phyloP scores from a whole-genome alignment of 495 filamentous ascomycete genomes.

The Pseudomonodictys pantanalensis region DNA sequence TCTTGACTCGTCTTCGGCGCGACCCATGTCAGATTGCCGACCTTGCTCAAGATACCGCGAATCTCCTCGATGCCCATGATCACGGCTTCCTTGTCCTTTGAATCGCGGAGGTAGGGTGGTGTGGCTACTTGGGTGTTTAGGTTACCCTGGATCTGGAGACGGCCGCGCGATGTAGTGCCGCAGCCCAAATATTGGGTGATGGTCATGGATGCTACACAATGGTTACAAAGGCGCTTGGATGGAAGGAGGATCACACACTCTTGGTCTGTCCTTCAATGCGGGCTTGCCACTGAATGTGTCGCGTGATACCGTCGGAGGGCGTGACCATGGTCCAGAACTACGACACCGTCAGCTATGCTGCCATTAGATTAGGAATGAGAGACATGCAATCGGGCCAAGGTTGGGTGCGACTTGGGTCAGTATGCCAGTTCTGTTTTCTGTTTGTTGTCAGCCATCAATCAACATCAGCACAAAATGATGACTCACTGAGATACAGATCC shows the following conservation, averaged over 20 bases:
- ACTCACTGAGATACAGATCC: constrained; percentile 41
- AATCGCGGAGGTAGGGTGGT: constrained; percentile 53
- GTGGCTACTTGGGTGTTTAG: constrained; percentile 54
- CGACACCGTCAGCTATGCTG: not conserved
- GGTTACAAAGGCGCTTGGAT: not conserved
- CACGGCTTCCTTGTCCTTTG: constrained; percentile 51
- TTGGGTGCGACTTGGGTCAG: constrained; percentile 67
- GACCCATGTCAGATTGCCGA: constrained; percentile 53
- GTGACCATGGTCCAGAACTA: constrained; percentile 55
- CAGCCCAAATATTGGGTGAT: constrained; percentile 64
- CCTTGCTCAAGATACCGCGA: constrained; percentile 50
- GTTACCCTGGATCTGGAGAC: constrained; percentile 55
- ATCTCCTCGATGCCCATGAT: constrained; percentile 57
- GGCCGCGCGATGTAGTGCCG: constrained; percentile 58
- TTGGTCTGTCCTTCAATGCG: constrained; percentile 51
- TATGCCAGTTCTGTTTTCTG: constrained; percentile 54
- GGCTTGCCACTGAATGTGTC: constrained; percentile 64
- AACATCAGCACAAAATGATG: not conserved
- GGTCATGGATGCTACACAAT: constrained; percentile 51
- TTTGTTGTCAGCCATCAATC: not conserved
- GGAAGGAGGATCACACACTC: not conserved
- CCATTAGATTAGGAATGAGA: not conserved
- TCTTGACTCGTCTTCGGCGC: constrained; percentile 52
- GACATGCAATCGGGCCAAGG: constrained; percentile 53
- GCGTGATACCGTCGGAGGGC: constrained; percentile 59